Base-by-base conservation (phyloP, 2,329 filamentous ascomycete species). In the Neofusicoccum ribis region DNA sequence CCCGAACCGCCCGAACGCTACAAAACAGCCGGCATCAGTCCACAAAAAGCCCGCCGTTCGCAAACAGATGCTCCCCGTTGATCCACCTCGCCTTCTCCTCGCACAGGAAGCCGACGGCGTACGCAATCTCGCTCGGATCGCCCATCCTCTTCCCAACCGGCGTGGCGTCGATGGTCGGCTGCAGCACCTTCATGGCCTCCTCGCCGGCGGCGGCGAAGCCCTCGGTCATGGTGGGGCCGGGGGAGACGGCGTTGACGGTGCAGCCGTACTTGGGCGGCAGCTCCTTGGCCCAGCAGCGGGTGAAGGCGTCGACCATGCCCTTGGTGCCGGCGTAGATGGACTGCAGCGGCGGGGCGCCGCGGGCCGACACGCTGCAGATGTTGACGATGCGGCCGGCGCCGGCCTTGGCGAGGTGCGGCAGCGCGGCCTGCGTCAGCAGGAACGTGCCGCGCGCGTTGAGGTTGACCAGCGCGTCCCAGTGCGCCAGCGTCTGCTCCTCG, bases 261-360 rank as follows among this genome's bases (percentile, higher is more conserved):
- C 79, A 80, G 4, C 77, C 77, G 67, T 82, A 82, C 64, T 78
- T 78, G 1, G 74, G 78, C 15, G 80, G 79, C 41, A 83, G 70
- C 67, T 83, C 81, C 69, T 79, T 80, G 8, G 77, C 76, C 78
- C 82, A 83, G 46, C 75, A 76, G 27, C 75, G 72, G 0, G 82
- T 84, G 63, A 83, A 82, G 2, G 75, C 76, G 67, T 83, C 82
- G 0, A 82, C 74, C 79, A 83, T 82, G n/a, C 79, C 80, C 69
- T 84, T 84, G 8, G 79, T 82, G 0, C 81, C 81, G 3, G 80
- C 79, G 68, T 84, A 84, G 65, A 84, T 80, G n/a, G 80, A 82
- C 68, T 80, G 78, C 65, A 73, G 69, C 9, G 77, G 63, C 6
- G 77, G 77, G 2, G 73, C 74, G 15, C 67, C 76, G 5, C 75